Evolutionary conservation across 176 grass and related monocot species (phyloP), one percentile per base, ranked within the genome.

Genomic region (Microstegium vimineum): DNA sequence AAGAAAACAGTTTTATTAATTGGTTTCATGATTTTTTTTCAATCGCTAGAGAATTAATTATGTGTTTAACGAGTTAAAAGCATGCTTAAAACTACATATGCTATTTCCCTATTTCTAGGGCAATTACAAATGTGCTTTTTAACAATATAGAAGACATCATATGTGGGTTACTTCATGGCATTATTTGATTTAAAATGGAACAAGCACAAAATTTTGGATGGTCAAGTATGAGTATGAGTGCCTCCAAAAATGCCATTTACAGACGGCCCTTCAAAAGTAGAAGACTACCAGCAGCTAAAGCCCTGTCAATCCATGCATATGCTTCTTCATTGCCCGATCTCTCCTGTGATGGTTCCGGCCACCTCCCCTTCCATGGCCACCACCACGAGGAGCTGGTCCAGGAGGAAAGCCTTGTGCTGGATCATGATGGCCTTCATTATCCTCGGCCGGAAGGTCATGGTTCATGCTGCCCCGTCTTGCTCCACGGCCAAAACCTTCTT

Each of bases 271-370:
- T 60, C 64, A 51, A 36, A 84, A 43, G 45, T 61, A 56, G 56
- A 75, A 25, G 11, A 33, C 56, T 59, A 59, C 35, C 3, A 80
- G 25, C 7, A 82, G 20, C 57, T 94, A 94, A 71, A 83, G 57
- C 31, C 83, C 89, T 22, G 88, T 85, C 86, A 94, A 52, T 69
- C 83, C 89, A 43, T 90, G 80, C 86, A 94, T 88, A 81, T 94
- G 89, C 80, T 94, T 94, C 75, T 89, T 94, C 86, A 91, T 88
- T 15, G 89, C 92, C 46, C 77, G 89, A 65, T 94, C 92, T 85
- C 84, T 94, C 60, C 78, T 74, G 82, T 89, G 26, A 66, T 94
- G 75, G 76, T 91, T 89, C 86, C 71, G 81, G 41, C 92, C 89
- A 62, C 89, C 92, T 77, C 91, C 83, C 57, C 83, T 79, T 81